Percentiles rank a stretch among this genome's conserved stretches.
Evolutionary conservation across 1,284 basidiomycete species (phyloP).

Genomic region (Paramarasmius palmivorus): DNA sequence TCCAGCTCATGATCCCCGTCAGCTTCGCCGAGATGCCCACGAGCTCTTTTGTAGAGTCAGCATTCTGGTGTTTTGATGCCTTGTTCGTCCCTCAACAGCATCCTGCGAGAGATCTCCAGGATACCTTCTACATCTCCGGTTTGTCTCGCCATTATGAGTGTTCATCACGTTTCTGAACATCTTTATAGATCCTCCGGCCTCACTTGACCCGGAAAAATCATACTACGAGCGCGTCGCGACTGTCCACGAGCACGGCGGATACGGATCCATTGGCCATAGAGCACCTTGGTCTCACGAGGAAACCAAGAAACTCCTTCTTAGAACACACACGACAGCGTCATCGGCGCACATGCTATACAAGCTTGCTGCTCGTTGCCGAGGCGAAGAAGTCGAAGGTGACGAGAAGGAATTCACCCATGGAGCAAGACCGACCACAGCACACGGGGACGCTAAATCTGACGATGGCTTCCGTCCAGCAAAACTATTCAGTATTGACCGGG

Average conservation of each 20-base stretch:
- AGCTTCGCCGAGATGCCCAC: slow-evolving; percentile 99
- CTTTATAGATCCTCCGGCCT: slow-evolving; percentile 73
- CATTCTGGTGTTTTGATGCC: slow-evolving; percentile 99
- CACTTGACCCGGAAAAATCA: slow-evolving; percentile 77
- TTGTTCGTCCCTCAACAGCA: slow-evolving; percentile 99
- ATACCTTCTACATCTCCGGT: slow-evolving; percentile 99
- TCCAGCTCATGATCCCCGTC: not conserved
- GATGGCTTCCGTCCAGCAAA: slow-evolving; percentile 96
- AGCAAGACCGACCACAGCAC: slow-evolving; percentile 43
- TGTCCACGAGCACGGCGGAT: slow-evolving; percentile 90
- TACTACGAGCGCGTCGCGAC: slow-evolving; percentile 91
- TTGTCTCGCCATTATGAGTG: slow-evolving; percentile 14
- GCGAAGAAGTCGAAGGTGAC: slow-evolving; percentile 52
- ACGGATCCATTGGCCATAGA: slow-evolving; percentile 95
- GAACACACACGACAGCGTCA: slow-evolving; percentile 97
- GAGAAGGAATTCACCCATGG: slow-evolving; percentile 38
- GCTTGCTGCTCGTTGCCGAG: slow-evolving; percentile 77
- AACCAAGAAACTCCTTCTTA: slow-evolving; percentile 88
- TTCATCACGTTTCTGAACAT: slow-evolving; percentile 6
- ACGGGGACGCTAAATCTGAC: slow-evolving; percentile 27
- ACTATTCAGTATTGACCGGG: slow-evolving; percentile 96
- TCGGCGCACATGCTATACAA: slow-evolving; percentile 95
- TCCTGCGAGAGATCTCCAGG: slow-evolving; percentile 96
- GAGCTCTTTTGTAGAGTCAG: slow-evolving; percentile 95
- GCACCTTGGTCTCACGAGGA: slow-evolving; percentile 96